Evolutionary conservation across 768 basidiomycete genomes (phyloP).

Genomic region (Psilocybe subaeruginosa): DNA sequence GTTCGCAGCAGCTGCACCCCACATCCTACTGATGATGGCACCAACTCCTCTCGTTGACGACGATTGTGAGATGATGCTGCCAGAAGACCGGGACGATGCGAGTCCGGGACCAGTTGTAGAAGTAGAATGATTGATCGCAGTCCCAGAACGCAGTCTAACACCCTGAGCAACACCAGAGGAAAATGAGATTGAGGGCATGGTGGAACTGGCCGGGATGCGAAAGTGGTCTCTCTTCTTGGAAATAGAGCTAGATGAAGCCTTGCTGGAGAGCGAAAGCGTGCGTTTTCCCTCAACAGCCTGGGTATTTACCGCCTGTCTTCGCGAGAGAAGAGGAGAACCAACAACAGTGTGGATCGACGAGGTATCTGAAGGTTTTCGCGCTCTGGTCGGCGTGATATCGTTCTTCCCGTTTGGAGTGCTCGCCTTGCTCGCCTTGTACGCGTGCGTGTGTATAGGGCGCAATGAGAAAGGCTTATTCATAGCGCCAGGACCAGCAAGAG

Average conservation of each 20-base stretch:
- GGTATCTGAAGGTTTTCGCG: slow-evolving; percentile 52
- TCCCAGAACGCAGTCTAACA: slow-evolving; percentile 21
- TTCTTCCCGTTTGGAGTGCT: slow-evolving; percentile 14
- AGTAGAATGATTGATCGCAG: slow-evolving; percentile 20
- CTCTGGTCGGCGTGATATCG: slow-evolving; percentile 22
- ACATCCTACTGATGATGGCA: slow-evolving; percentile 74
- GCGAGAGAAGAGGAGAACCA: slow-evolving; percentile 29
- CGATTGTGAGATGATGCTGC: background rate
- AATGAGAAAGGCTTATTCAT: slow-evolving; percentile 49
- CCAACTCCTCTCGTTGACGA: slow-evolving; percentile 33
- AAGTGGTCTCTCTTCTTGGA: slow-evolving; percentile 17
- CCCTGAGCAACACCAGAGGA: slow-evolving; percentile 14
- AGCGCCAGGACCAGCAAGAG: slow-evolving; percentile 29
- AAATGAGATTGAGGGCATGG: slow-evolving; percentile 31
- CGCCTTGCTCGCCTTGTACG: slow-evolving; percentile 26
- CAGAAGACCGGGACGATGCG: background rate
- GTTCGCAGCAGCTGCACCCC: slow-evolving; percentile 56
- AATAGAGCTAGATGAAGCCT: slow-evolving; percentile 16
- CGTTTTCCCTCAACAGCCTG: slow-evolving; percentile 15
- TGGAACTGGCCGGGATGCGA: slow-evolving; percentile 32
- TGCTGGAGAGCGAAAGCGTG: slow-evolving; percentile 24
- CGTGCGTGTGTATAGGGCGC: slow-evolving; percentile 42
- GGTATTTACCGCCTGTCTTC: slow-evolving; percentile 8
- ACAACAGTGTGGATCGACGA: slow-evolving; percentile 54
- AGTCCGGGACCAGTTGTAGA: slow-evolving; percentile 3